Evolutionary conservation across 192 early-diverging fungal species (phyloP).

Genomic region (Backusella westeae): DNA sequence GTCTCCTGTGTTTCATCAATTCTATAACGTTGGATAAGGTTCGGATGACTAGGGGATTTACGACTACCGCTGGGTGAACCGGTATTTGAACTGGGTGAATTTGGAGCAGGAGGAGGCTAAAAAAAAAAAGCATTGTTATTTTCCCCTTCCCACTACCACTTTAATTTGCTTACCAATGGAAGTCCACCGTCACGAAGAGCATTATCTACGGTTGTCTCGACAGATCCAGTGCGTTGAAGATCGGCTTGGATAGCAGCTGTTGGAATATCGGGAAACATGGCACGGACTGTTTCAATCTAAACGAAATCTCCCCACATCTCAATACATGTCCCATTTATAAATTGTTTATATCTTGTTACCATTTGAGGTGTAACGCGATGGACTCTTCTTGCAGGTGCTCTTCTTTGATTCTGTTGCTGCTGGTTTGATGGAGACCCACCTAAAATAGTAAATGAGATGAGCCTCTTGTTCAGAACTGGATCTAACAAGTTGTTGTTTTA

Average conservation of each 20-base stretch:
- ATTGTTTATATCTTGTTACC: conserved; percentile 14
- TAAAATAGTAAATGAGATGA: neutral
- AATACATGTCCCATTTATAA: neutral
- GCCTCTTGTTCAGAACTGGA: neutral
- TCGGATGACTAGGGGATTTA: conserved; percentile 36
- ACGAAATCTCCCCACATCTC: neutral
- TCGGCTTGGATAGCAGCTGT: conserved; percentile 71
- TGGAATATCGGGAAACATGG: conserved; percentile 84
- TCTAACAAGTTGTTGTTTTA: conserved; percentile 10
- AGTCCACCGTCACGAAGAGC: conserved; percentile 65
- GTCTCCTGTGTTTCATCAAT: conserved; percentile 40
- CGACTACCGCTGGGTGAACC: conserved; percentile 35
- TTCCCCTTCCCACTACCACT: too few relatives aligned
- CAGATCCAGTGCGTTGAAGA: conserved; percentile 79
- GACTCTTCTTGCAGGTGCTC: conserved; percentile 11
- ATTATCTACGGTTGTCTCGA: conserved; percentile 79
- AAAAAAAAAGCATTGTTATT: neutral
- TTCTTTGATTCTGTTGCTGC: conserved; percentile 11
- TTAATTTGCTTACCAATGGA: conserved; percentile 44
- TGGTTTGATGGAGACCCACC: conserved; percentile 12
- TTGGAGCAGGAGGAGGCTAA: neutral
- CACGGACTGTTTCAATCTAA: conserved; percentile 66
- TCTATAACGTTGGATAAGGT: conserved; percentile 51
- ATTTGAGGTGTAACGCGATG: conserved; percentile 37
- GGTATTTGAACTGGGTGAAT: conserved; percentile 9